Evolutionary conservation across 176 grass and related monocot genomes (phyloP).

Genomic region (Phragmites australis): DNA sequence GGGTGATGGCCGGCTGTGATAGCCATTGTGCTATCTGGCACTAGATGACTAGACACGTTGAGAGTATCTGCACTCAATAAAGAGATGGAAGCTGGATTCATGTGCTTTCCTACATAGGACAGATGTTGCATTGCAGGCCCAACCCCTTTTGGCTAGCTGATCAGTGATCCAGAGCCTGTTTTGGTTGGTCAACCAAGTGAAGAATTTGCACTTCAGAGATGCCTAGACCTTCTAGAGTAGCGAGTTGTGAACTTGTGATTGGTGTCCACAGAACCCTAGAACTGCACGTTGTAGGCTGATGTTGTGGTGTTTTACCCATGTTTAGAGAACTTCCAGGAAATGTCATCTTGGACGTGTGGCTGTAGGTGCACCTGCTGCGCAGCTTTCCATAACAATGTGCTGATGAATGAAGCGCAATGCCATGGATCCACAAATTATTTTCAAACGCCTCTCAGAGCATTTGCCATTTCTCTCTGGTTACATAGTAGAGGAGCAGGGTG

Average conservation of each 20-base stretch:
- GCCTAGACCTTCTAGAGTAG: fast-evolving
- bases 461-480: too few relatives aligned
- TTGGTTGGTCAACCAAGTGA: not conserved
- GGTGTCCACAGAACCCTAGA: not conserved
- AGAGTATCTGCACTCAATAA: too few relatives aligned
- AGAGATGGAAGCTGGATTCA: too few relatives aligned
- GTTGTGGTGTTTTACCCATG: fast-evolving
- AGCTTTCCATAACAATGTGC: too few relatives aligned
- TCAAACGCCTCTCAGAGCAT: too few relatives aligned
- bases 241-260: fast-evolving
- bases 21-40: too few relatives aligned
- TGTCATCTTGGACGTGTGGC: not conserved
- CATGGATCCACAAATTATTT: too few relatives aligned
- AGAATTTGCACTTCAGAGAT: not conserved
- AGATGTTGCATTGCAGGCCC: not conserved
- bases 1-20: too few relatives aligned
- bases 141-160: fast-evolving
- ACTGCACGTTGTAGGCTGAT: not conserved
- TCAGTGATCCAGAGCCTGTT: not conserved
- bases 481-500: fast-evolving
- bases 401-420: too few relatives aligned
- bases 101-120: fast-evolving
- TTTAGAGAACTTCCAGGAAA: not conserved
- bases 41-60: too few relatives aligned
- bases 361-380: too few relatives aligned